phyloP scores from a whole-genome alignment of 208 protist genomes.

The Acanthamoeba sp. region DNA sequence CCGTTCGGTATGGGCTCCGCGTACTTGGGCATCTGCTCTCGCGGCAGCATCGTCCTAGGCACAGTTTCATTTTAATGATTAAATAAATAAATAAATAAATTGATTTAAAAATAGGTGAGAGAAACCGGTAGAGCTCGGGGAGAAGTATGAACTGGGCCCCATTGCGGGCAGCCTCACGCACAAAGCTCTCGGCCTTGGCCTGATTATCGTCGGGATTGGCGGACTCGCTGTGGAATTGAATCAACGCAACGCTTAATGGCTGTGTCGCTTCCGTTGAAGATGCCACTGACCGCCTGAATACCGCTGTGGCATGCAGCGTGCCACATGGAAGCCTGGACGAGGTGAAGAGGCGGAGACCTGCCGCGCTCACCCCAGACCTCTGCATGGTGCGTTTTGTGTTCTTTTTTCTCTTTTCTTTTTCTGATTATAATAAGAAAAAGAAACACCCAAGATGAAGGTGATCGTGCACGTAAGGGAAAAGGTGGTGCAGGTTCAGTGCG shows the following conservation, averaged over 20 bases:
- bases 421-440: neutral
- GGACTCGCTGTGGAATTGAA: conserved; percentile 1
- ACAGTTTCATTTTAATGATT: neutral
- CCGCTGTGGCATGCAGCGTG: neutral
- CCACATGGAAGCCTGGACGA: neutral
- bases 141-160: conserved; percentile 24
- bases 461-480: conserved; percentile 57
- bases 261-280: neutral
- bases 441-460: neutral
- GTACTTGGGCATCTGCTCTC: conserved; percentile 15
- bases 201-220: conserved; percentile 7
- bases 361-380: neutral
- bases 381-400: neutral
- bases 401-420: neutral
- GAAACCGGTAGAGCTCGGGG: neutral
- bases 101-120: neutral
- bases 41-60: neutral
- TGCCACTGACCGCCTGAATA: neutral
- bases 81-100: conserved; percentile 26
- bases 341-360: neutral
- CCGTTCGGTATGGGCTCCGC: neutral
- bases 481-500: conserved; percentile 50
- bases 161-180: conserved; percentile 2
- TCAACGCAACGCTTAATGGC: neutral
- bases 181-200: conserved; percentile 10